Evolutionary conservation across 192 early-diverging fungal genomes (phyloP).

Genomic region (Coemansia aciculifera): DNA sequence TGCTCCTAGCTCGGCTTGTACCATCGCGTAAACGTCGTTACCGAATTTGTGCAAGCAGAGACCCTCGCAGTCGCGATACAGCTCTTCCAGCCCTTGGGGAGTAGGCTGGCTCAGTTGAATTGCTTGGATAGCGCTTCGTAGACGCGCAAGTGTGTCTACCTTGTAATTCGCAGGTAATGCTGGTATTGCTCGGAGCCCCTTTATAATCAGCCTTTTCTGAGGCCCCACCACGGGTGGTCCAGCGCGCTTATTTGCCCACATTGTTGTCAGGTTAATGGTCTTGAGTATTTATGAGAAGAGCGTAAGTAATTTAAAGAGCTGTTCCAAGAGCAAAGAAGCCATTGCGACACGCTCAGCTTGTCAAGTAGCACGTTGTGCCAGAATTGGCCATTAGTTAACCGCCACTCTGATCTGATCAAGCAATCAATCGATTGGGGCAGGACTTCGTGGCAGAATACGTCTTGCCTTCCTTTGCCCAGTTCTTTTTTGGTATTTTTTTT

Average conservation of each 20-base stretch:
- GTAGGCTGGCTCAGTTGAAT: slow-evolving; percentile 67
- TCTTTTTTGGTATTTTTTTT: background rate
- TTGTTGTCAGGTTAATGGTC: too few species aligned
- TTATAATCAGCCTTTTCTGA: slow-evolving; percentile 42
- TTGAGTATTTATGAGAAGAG: background rate
- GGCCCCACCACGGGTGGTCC: slow-evolving; percentile 32
- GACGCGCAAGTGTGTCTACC: slow-evolving; percentile 61
- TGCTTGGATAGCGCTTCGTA: slow-evolving; percentile 70
- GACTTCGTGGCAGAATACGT: too few species aligned
- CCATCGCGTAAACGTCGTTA: slow-evolving; percentile 61
- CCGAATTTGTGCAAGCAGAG: slow-evolving; percentile 76
- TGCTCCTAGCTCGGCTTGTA: slow-evolving; percentile 58
- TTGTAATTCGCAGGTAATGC: slow-evolving; percentile 69
- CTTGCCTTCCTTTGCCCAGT: background rate
- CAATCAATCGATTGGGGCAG: too few species aligned
- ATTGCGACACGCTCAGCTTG: background rate
- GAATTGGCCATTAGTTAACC: too few species aligned
- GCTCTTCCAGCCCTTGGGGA: slow-evolving; percentile 72
- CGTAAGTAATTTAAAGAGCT: background rate
- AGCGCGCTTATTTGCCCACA: slow-evolving; percentile 51
- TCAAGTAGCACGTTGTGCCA: too few species aligned
- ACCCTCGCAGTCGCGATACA: slow-evolving; percentile 84
- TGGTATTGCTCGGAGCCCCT: slow-evolving; percentile 37
- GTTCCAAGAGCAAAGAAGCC: background rate
- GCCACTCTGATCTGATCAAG: too few species aligned